Conservation (phyloP, 1,284 basidiomycete genomes). For the Xerocomus minutiporus region DNA sequence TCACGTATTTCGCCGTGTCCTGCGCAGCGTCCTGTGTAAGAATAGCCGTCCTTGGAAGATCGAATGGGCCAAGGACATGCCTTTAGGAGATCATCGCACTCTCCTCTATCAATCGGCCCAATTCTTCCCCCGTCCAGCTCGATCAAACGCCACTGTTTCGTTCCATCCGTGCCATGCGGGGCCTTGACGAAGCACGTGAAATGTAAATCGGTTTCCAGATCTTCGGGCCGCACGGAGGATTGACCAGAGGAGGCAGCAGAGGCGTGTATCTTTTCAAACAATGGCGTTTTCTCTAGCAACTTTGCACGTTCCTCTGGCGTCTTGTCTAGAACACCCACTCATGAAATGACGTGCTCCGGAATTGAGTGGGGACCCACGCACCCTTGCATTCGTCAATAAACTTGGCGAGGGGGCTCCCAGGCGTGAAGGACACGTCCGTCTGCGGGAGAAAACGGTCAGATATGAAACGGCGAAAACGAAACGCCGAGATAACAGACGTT, state of each 20-base stretch:
- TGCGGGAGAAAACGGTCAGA: background rate
- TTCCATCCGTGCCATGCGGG: conserved; percentile 27
- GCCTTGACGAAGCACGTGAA: conserved; percentile 82
- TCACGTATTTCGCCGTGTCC: conserved; percentile 69
- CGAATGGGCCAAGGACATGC: conserved; percentile 34
- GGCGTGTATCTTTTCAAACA: conserved; percentile 74
- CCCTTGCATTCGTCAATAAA: conserved; percentile 65
- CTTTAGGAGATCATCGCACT: conserved; percentile 55
- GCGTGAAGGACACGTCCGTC: conserved; percentile 54
- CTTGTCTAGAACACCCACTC: conserved; percentile 40
- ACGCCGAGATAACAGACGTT: conserved; percentile 48
- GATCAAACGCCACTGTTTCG: conserved; percentile 47
- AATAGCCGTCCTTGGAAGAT: background rate
- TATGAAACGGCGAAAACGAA: conserved; percentile 7
- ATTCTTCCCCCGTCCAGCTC: conserved; percentile 78
- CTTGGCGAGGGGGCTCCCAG: conserved; percentile 54
- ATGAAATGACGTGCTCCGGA: background rate
- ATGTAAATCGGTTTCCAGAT: conserved; percentile 71
- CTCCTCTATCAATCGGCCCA: conserved; percentile 78
- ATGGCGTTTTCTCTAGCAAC: conserved; percentile 66
- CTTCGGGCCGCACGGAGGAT: conserved; percentile 43
- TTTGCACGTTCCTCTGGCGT: conserved; percentile 70
- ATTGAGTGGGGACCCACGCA: conserved; percentile 20
- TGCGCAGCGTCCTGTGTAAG: conserved; percentile 25
- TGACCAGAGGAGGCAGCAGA: conserved; percentile 69